Base-by-base conservation (phyloP, 768 basidiomycete species). In the Mycena maculata region DNA sequence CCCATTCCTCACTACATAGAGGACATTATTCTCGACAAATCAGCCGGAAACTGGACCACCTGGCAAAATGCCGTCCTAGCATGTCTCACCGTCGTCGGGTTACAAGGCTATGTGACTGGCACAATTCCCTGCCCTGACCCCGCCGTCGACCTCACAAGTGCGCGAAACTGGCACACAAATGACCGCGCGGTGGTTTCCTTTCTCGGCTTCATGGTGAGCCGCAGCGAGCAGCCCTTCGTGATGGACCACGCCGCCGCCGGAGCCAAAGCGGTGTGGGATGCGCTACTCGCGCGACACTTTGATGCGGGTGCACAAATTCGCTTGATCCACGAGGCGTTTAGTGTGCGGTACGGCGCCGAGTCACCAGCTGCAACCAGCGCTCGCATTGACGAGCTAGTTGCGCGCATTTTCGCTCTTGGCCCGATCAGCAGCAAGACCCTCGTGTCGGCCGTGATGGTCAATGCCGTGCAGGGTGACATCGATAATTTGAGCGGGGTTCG, bases 391-490 rank as follows among this genome's bases (percentile, higher is more conserved):
- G 61, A 23, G 2, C 52, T 68, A 20, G 67, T 49, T 1, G 54
- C 49, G 6, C 60, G 55, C 28, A 60, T 63, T 28, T 47, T 63
- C n/a, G 55, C 48, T 11, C 42, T 63, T n/a, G 67, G 67, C 1
- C 60, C 61, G 6, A 63, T 68, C 56, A 63, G 42, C 30, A 62
- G 59, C 30, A 25, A 30, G 36, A 63, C 61, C 2, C 50, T 68
- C 12, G 28, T 52, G 5, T 63, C 67, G n/a, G 67, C 60, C 23
- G 27, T 49, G 23, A 68, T 48, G 56, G 49, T 55, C 33, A 52
- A 68, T 56, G 67, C 67, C 42, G 67, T 68, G 49, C 67, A 68
- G 36, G 67, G 61, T 4, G 61, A 68, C 49, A 22, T 58, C 15
- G 33, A 54, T 10, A 52, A 44, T 9, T 60, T 61, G 20, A 22